These are phyloP conservation scores for Cicer judaicum DNA, from an alignment of 306 rosid species.

Conservation along the genomic window DNA sequence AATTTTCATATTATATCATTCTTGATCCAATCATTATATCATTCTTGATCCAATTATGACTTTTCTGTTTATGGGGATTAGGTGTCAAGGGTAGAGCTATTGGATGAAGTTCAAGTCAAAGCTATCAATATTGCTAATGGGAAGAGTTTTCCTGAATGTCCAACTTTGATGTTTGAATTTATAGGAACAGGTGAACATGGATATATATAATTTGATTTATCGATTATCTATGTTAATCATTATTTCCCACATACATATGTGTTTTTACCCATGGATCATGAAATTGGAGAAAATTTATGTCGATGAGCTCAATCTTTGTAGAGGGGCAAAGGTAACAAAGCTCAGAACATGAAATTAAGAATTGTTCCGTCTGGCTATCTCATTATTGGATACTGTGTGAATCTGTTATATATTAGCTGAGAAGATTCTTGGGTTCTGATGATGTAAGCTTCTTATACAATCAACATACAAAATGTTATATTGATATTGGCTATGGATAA, in stretches of 20 bases:
- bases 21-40: slow-evolving; percentile 26
- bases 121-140: slow-evolving; percentile 95
- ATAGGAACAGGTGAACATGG: slow-evolving; percentile 78
- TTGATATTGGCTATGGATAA: neutral
- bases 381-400: neutral
- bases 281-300: slow-evolving; percentile 29
- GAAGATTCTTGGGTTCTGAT: neutral
- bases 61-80: slow-evolving; percentile 47
- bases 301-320: slow-evolving; percentile 15
- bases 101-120: slow-evolving; percentile 93
- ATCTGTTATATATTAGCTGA: slow-evolving; percentile 12
- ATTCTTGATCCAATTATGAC: slow-evolving; percentile 27
- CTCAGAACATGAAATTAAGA: slow-evolving; percentile 14
- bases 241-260: slow-evolving; percentile 15
- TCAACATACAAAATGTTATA: slow-evolving; percentile 17
- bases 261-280: slow-evolving; percentile 28
- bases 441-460: slow-evolving; percentile 18
- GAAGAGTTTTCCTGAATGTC: slow-evolving; percentile 74
- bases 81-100: slow-evolving; percentile 95
- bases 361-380: slow-evolving; percentile 2
- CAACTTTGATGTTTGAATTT: slow-evolving; percentile 92
- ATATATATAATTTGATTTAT: slow-evolving; percentile 3
- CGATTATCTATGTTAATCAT: slow-evolving; percentile 29
- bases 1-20: slow-evolving; percentile 15
- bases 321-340: slow-evolving; percentile 1